phyloP scores from a whole-genome alignment of 257 asterid species.

The Ilex asprella region DNA sequence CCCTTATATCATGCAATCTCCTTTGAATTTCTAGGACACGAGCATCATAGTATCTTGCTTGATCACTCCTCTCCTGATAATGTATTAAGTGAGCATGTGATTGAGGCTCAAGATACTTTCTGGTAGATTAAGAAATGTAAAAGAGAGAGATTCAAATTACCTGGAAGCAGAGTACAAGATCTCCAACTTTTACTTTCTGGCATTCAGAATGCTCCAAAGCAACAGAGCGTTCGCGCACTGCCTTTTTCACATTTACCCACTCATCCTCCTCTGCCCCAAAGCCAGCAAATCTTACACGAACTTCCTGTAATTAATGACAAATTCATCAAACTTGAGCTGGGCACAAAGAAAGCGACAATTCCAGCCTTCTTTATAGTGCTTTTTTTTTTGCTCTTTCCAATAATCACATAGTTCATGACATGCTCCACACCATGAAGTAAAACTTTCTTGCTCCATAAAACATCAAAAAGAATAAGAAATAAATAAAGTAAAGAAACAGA shows the following conservation, averaged over 20 bases:
- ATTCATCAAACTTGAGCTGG: slow-evolving; percentile 4
- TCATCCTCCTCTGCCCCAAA: slow-evolving; percentile 80
- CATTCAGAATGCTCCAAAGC: slow-evolving; percentile 75
- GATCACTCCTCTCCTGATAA: slow-evolving; percentile 59
- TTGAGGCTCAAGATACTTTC: neutral
- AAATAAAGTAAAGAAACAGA: neutral
- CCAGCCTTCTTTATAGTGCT: too few species aligned
- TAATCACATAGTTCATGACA: too few species aligned
- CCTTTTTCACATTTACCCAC: slow-evolving; percentile 58
- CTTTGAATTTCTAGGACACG: slow-evolving; percentile 53
- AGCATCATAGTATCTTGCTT: slow-evolving; percentile 78
- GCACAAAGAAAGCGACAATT: neutral
- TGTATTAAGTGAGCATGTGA: neutral
- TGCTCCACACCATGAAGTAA: neutral
- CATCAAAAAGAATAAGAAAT: neutral
- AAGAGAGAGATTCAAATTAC: slow-evolving; percentile 22
- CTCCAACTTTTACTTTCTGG: slow-evolving; percentile 61
- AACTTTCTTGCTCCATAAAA: neutral
- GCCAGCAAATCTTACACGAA: slow-evolving; percentile 68
- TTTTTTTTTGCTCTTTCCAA: too few species aligned
- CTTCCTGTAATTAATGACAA: slow-evolving; percentile 53
- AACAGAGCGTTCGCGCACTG: slow-evolving; percentile 71
- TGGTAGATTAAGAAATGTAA: neutral
- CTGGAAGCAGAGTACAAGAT: slow-evolving; percentile 82
- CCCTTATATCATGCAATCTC: slow-evolving; percentile 87